Percentiles rank a stretch among this genome's conserved stretches.
Conservation (phyloP, 805 yeast genomes). For the Saccharomycopsis synnaedendra region DNA sequence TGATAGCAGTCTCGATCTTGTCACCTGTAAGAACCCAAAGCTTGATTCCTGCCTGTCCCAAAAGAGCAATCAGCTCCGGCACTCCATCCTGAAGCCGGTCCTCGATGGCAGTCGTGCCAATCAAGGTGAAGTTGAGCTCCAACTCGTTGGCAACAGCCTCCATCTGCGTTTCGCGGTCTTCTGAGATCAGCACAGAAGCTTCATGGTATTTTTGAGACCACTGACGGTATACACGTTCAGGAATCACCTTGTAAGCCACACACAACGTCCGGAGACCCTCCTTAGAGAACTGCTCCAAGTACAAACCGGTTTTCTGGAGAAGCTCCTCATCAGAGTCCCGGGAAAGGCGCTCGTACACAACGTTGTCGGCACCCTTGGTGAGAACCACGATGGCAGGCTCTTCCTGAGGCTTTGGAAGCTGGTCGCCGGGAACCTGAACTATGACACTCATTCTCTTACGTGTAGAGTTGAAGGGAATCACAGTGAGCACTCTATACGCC, state of each 20-base stretch:
- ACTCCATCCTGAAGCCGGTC: constrained; percentile 72
- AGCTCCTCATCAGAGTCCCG: constrained; percentile 31
- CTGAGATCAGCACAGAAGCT: constrained; percentile 45
- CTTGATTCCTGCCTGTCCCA: constrained; percentile 65
- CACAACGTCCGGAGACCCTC: constrained; percentile 75
- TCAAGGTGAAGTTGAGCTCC: constrained; percentile 42
- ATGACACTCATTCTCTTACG: constrained; percentile 75
- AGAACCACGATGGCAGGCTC: constrained; percentile 29
- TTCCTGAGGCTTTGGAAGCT: constrained; percentile 16
- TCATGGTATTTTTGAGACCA: constrained; percentile 48
- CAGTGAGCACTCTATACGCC: constrained; percentile 39
- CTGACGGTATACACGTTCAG: constrained; percentile 30
- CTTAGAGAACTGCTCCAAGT: constrained; percentile 57
- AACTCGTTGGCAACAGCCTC: constrained; percentile 46
- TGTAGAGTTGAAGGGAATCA: constrained; percentile 55
- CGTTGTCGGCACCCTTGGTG: constrained; percentile 67
- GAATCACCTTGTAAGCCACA: constrained; percentile 46
- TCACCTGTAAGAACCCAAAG: constrained; percentile 81
- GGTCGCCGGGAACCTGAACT: constrained; percentile 29
- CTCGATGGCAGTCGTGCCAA: constrained; percentile 79
- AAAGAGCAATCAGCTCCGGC: constrained; percentile 56
- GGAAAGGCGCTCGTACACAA: constrained; percentile 39
- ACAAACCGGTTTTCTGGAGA: constrained; percentile 45
- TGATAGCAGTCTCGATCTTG: constrained; percentile 73
- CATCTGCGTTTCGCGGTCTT: constrained; percentile 45